Base-by-base conservation (phyloP, 306 rosid species). In the Senna siamea region DNA sequence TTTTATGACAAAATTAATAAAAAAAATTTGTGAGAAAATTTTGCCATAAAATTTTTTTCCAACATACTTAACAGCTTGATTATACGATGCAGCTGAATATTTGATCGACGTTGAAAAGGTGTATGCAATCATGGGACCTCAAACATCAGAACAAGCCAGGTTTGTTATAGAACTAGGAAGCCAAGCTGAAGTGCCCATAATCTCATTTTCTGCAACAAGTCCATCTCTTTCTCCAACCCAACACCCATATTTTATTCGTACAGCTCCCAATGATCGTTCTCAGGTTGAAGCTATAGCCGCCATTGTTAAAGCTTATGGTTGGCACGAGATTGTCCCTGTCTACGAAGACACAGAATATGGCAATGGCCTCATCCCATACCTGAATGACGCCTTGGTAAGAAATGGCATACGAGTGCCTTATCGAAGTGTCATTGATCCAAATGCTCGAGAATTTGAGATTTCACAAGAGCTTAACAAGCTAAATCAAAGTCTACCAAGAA, bases 301-400 rank as follows among this genome's bases (percentile, higher is more conserved):
- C 50, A 66, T 85, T 32, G 55, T 85, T 60, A 11, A 73, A 28
- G 13, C 53, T 17, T 85, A 58, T 8, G 75, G 85, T 0, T 80
- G 87, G 85, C 71, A 54, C 4, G 61, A 82, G 74, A 75, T 85
- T 5, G 69, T 85, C 26, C 67, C 37, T 5, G 77, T 85, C 20
- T 80, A 79, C 7, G 85, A 80, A 74, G 85, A 77, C 75, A 77
- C 85, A 0, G 77, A 74, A 14, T 85, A 76, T n/a, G 87, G 83
- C 6, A 75, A 80, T 6, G 85, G 83, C 15, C 54, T 85, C 6
- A 77, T 80, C 51, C 83, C 89, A 1, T 47, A 65, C 22, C 13
- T 85, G 2, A 26, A 52, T 0, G 83, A 82, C 5, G 85, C 83
- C 35, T 43, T 85, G 2, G 75, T 19, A 72, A 75, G n/a, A n/a